Conservation (phyloP, 495 filamentous ascomycete species). For the Parmelia sp. region DNA sequence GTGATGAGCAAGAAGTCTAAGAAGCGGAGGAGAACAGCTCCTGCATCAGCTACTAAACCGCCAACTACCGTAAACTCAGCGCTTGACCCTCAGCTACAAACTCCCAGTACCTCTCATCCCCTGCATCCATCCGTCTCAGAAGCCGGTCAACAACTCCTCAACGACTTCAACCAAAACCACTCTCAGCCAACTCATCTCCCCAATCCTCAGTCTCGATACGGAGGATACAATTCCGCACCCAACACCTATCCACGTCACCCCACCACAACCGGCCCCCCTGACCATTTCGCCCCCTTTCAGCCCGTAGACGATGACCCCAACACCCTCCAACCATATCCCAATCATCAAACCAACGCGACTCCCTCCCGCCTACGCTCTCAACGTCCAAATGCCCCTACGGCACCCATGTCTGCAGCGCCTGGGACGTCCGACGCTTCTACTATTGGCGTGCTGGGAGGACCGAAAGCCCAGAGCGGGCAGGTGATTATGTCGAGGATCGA, state of each 20-base stretch:
- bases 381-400: slow-evolving; percentile 12
- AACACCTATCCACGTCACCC: slow-evolving; percentile 6
- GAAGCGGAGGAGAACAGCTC: slow-evolving; percentile 11
- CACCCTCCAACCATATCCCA: slow-evolving; percentile 2
- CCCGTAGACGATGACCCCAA: background rate
- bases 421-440: background rate
- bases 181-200: background rate
- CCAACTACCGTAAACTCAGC: slow-evolving; percentile 4
- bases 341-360: background rate
- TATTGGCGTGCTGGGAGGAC: background rate
- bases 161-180: slow-evolving; percentile 1
- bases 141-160: slow-evolving; percentile 14
- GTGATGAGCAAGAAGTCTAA: slow-evolving; percentile 22
- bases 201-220: slow-evolving; percentile 2
- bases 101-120: background rate
- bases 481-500: slow-evolving; percentile 24
- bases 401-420: slow-evolving; percentile 10
- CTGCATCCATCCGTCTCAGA: slow-evolving; percentile 2
- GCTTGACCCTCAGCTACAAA: slow-evolving; percentile 26
- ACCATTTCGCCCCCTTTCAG: slow-evolving; percentile 6
- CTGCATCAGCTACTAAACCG: background rate
- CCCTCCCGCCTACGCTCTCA: slow-evolving; percentile 15
- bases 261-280: background rate
- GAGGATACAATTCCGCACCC: slow-evolving; percentile 3
- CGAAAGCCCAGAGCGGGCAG: slow-evolving; percentile 19